A percentile compares a stretch with the other conserved stretches of the same genome.
phyloP scores from a whole-genome alignment of 306 rosid genomes.

The Quercus mongolica region DNA sequence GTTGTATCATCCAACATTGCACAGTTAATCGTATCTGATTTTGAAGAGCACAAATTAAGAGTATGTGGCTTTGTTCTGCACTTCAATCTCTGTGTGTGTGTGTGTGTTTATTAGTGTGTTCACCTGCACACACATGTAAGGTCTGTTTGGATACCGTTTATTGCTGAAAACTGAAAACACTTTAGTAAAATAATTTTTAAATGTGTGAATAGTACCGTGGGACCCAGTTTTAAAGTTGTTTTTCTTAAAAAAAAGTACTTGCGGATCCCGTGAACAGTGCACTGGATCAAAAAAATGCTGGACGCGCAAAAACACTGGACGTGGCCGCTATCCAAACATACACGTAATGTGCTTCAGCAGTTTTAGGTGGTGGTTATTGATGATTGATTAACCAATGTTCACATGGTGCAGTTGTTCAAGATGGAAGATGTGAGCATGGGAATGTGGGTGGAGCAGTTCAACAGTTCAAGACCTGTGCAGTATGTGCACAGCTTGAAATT shows the following conservation, averaged over 20 bases:
- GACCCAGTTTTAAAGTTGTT: too few relatives aligned
- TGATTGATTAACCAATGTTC: neutral
- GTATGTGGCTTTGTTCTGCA: slow-evolving; percentile 33
- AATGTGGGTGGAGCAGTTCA: slow-evolving; percentile 90
- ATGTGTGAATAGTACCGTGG: too few relatives aligned
- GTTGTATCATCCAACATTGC: slow-evolving; percentile 74
- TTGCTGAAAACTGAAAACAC: too few relatives aligned
- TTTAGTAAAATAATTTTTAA: too few relatives aligned
- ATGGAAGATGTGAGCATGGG: slow-evolving; percentile 99
- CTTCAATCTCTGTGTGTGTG: neutral
- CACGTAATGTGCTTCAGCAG: neutral
- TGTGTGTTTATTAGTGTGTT: neutral
- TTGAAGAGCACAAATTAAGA: slow-evolving; percentile 63
- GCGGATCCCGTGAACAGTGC: too few relatives aligned
- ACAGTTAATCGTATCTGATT: slow-evolving; percentile 57
- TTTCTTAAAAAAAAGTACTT: too few relatives aligned
- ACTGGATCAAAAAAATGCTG: too few relatives aligned
- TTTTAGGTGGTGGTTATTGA: neutral
- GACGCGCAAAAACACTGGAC: too few relatives aligned
- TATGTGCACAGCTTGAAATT: slow-evolving; percentile 70
- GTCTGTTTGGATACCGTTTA: too few relatives aligned
- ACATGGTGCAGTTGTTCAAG: slow-evolving; percentile 66
- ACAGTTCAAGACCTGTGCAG: slow-evolving; percentile 52
- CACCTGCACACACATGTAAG: neutral
- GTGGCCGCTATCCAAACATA: too few relatives aligned